phyloP scores from a whole-genome alignment of 129 eudicot species.

The Tanacetum coccineum region DNA sequence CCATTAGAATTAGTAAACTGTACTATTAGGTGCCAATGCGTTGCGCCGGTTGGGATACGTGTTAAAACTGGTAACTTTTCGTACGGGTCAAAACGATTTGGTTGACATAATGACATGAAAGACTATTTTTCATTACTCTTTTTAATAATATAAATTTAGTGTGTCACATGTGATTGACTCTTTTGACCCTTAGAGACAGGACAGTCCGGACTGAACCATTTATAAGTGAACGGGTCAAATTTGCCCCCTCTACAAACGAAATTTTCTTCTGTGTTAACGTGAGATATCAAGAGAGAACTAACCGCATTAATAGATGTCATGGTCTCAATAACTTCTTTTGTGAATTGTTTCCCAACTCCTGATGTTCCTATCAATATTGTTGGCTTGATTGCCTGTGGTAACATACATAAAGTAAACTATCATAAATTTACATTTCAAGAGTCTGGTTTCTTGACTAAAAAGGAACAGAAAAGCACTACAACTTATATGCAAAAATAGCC shows the following conservation, averaged over 20 bases:
- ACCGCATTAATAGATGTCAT: slow-evolving; percentile 88
- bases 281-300: slow-evolving; percentile 29
- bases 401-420: slow-evolving; percentile 11
- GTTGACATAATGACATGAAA: too few relatives aligned
- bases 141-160: too few relatives aligned
- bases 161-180: too few relatives aligned
- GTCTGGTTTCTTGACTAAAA: not conserved
- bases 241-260: not conserved
- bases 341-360: slow-evolving; percentile 83
- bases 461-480: not conserved
- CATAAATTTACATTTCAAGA: not conserved
- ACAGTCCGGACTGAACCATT: not conserved
- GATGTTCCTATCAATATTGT: slow-evolving; percentile 93
- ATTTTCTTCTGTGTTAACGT: not conserved
- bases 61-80: too few relatives aligned
- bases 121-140: too few relatives aligned
- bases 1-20: too few relatives aligned
- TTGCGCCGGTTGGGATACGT: too few relatives aligned
- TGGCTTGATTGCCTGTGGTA: slow-evolving; percentile 74
- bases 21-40: too few relatives aligned
- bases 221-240: not conserved
- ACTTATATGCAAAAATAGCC: not conserved
- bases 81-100: too few relatives aligned
- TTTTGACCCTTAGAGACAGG: too few relatives aligned
- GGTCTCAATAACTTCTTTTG: slow-evolving; percentile 86